Evolutionary conservation across 208 protist genomes (phyloP).

Genomic region (Trypanosoma cruzi): DNA sequence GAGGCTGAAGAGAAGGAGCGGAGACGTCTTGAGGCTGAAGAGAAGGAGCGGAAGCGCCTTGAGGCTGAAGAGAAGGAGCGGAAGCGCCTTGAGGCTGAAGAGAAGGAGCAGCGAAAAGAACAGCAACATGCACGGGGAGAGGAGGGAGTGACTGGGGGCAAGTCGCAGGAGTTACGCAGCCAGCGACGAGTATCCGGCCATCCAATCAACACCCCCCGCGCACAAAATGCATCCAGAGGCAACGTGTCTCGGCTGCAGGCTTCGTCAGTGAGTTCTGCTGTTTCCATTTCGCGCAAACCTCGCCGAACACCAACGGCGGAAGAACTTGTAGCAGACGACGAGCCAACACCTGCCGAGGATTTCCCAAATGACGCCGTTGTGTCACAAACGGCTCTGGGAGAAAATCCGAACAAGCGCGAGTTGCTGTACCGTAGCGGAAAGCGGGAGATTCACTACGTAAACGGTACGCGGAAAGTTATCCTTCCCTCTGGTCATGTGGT

Average conservation of each 20-base stretch:
- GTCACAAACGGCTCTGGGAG: constrained; percentile 69
- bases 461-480: constrained; percentile 91
- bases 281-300: constrained; percentile 32
- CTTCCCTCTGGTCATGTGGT: constrained; percentile 82
- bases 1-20: constrained; percentile 21
- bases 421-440: constrained; percentile 89
- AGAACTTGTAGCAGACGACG: constrained; percentile 68
- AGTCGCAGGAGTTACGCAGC: constrained; percentile 17
- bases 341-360: constrained; percentile 55
- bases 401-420: constrained; percentile 90
- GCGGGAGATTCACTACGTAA: constrained; percentile 91
- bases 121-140: constrained; percentile 29
- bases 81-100: background rate
- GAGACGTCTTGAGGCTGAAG: constrained; percentile 10
- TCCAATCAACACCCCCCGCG: constrained; percentile 55
- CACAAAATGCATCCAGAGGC: constrained; percentile 13
- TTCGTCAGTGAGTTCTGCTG: constrained; percentile 15
- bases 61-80: background rate
- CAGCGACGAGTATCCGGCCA: constrained; percentile 48
- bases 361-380: constrained; percentile 71
- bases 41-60: background rate
- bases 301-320: constrained; percentile 52
- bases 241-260: constrained; percentile 6
- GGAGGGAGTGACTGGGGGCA: constrained; percentile 2
- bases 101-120: constrained; percentile 18